A percentile compares a stretch with the other conserved stretches of the same genome.
Evolutionary conservation across 768 basidiomycete species (phyloP).

Genomic region (Calocybe indica): DNA sequence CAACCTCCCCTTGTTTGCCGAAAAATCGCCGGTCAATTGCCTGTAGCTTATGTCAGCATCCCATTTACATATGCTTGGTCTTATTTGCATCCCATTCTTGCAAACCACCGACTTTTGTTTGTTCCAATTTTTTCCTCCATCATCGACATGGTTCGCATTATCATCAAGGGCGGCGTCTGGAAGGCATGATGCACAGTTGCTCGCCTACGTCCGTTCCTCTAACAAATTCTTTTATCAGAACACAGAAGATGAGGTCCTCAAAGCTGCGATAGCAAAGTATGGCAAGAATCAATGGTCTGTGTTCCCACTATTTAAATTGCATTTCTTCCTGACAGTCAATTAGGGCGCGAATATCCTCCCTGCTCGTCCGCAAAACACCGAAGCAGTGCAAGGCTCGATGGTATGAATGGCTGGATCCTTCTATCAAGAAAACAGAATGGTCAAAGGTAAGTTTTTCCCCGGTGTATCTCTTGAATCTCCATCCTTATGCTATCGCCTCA

Average conservation of each 20-base stretch:
- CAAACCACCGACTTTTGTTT: too few relatives aligned
- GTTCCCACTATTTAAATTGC: neutral
- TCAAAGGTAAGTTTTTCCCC: slow-evolving; percentile 62
- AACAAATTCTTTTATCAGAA: slow-evolving; percentile 42
- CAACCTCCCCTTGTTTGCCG: too few relatives aligned
- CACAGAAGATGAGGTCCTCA: slow-evolving; percentile 97
- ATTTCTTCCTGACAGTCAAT: neutral
- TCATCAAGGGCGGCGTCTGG: slow-evolving; percentile 92
- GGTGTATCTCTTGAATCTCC: neutral
- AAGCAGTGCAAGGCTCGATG: slow-evolving; percentile 99
- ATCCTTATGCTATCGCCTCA: slow-evolving; percentile 3
- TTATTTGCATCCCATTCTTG: too few relatives aligned
- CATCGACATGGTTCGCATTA: slow-evolving; percentile 71
- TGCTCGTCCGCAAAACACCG: slow-evolving; percentile 96
- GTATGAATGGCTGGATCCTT: slow-evolving; percentile 99
- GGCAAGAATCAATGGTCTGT: slow-evolving; percentile 91
- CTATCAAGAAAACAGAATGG: slow-evolving; percentile 99
- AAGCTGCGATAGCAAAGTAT: slow-evolving; percentile 97
- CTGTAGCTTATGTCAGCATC: too few relatives aligned
- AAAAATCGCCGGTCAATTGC: too few relatives aligned
- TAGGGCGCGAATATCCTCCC: slow-evolving; percentile 96
- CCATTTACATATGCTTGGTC: too few relatives aligned
- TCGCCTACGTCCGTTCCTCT: neutral
- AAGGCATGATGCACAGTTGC: slow-evolving; percentile 41
- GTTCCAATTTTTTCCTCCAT: neutral